phyloP scores from a whole-genome alignment of 371 early-diverging fungal genomes.

The Quaeritorhiza haematococci region DNA sequence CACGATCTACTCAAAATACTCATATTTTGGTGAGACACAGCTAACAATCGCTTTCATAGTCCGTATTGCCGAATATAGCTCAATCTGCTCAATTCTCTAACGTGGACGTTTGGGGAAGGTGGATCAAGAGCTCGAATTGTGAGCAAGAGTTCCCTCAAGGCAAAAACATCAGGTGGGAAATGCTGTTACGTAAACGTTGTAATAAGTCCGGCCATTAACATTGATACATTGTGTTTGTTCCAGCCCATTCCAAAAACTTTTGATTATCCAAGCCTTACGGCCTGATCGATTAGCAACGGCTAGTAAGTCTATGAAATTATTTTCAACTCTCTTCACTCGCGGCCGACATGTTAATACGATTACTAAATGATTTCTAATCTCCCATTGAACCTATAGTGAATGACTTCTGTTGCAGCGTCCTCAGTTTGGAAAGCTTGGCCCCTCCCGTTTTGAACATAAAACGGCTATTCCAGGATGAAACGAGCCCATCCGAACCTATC shows the following conservation, averaged over 20 bases:
- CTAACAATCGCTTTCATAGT: constrained; percentile 6
- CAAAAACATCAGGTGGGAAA: constrained; percentile 25
- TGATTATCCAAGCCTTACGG: constrained; percentile 40
- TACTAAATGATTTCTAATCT: background rate
- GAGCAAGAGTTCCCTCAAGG: constrained; percentile 24
- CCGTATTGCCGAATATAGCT: constrained; percentile 15
- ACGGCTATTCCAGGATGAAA: constrained; percentile 28
- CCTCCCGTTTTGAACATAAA: constrained; percentile 29
- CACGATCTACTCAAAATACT: background rate
- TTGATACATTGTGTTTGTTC: background rate
- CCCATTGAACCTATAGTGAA: constrained; percentile 22
- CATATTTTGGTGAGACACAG: too few species aligned
- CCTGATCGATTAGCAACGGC: constrained; percentile 45
- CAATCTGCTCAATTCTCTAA: constrained; percentile 21
- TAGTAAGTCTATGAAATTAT: constrained; percentile 22
- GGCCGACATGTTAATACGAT: background rate
- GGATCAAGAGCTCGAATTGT: constrained; percentile 33
- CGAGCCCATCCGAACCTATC: constrained; percentile 37
- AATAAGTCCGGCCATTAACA: too few species aligned
- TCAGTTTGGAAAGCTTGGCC: constrained; percentile 30
- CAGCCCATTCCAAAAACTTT: constrained; percentile 42
- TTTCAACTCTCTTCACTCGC: background rate
- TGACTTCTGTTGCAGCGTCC: constrained; percentile 28
- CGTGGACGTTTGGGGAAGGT: constrained; percentile 29
- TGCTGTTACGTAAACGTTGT: background rate